Evolutionary conservation across 371 early-diverging fungal genomes (phyloP).

Genomic region (Nematocida ausubeli): DNA sequence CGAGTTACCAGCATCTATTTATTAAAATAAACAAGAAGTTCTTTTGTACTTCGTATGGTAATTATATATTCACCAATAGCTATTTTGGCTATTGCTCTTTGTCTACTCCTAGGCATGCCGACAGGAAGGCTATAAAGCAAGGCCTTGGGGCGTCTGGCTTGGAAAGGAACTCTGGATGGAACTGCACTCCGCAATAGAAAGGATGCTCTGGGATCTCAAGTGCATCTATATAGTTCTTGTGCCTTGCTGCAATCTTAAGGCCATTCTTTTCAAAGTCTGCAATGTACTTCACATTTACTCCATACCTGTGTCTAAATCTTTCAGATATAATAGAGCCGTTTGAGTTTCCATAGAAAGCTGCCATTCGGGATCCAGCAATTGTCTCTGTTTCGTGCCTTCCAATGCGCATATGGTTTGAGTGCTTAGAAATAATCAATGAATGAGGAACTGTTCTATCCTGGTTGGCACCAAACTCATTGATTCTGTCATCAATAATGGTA

Average conservation of each 20-base stretch:
- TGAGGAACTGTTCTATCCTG: slow-evolving; percentile 70
- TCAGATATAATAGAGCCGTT: slow-evolving; percentile 68
- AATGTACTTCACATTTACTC: slow-evolving; percentile 82
- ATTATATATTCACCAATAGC: not conserved
- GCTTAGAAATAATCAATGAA: slow-evolving; percentile 85
- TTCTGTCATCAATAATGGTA: slow-evolving; percentile 34
- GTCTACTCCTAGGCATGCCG: not conserved
- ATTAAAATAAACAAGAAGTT: not conserved
- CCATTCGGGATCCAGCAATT: slow-evolving; percentile 66
- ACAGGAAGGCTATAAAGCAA: slow-evolving; percentile 77
- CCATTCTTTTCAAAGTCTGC: slow-evolving; percentile 76
- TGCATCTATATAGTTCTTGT: slow-evolving; percentile 89
- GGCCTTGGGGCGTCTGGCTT: slow-evolving; percentile 84
- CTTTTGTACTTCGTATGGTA: not conserved
- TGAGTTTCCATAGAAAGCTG: slow-evolving; percentile 72
- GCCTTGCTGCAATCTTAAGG: slow-evolving; percentile 81
- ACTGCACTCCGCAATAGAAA: slow-evolving; percentile 91
- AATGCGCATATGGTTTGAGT: slow-evolving; percentile 90
- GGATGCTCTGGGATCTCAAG: slow-evolving; percentile 80
- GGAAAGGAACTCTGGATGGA: slow-evolving; percentile 95
- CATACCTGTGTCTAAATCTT: slow-evolving; percentile 96
- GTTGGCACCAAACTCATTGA: not conserved
- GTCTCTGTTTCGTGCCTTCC: slow-evolving; percentile 81
- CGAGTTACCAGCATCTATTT: no score
- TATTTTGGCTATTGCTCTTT: not conserved